These are phyloP conservation scores for Apostasia shenzhenica DNA, from an alignment of 106 monocot genomes.

Conservation along the genomic window DNA sequence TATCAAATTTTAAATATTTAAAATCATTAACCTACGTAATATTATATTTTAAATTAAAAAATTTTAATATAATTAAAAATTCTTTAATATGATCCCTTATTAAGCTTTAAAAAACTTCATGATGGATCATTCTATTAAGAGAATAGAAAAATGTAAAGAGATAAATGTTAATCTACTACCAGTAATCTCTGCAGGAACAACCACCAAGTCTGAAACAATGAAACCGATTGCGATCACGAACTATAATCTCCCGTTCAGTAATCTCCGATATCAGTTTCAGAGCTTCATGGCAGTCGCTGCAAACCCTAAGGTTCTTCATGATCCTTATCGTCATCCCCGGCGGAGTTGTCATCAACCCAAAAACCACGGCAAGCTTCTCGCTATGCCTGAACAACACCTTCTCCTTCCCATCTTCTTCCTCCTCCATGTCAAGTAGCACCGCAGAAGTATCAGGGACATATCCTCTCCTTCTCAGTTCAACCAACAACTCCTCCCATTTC, in stretches of 20 bases:
- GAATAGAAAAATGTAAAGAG: no score
- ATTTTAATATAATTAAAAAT: no score
- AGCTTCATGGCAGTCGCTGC: conserved; percentile 61
- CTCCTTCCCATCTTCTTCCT: conserved; percentile 39
- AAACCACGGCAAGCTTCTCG: conserved; percentile 63
- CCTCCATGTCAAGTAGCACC: conserved; percentile 65
- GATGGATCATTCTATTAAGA: background rate
- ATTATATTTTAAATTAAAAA: background rate
- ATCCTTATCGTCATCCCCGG: conserved; percentile 48
- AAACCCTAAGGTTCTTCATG: conserved; percentile 79
- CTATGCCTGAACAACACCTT: conserved; percentile 47
- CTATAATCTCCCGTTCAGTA: conserved; percentile 28
- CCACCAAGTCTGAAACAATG: conserved; percentile 45
- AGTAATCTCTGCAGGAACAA: conserved; percentile 69
- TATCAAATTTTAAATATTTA: background rate
- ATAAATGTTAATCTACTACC: conserved; percentile 16
- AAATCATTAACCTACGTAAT: background rate
- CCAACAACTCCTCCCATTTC: conserved; percentile 47
- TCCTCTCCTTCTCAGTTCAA: conserved; percentile 31
- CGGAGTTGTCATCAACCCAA: conserved; percentile 44
- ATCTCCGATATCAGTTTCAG: conserved; percentile 56
- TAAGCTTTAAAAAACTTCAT: background rate
- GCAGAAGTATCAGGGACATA: conserved; percentile 49
- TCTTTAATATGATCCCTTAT: background rate
- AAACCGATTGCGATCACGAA: conserved; percentile 61